A percentile compares a stretch with the other conserved stretches of the same genome.
Evolutionary conservation across 2,329 filamentous ascomycete species (phyloP).

Genomic region (Dactylellina drechsleri): DNA sequence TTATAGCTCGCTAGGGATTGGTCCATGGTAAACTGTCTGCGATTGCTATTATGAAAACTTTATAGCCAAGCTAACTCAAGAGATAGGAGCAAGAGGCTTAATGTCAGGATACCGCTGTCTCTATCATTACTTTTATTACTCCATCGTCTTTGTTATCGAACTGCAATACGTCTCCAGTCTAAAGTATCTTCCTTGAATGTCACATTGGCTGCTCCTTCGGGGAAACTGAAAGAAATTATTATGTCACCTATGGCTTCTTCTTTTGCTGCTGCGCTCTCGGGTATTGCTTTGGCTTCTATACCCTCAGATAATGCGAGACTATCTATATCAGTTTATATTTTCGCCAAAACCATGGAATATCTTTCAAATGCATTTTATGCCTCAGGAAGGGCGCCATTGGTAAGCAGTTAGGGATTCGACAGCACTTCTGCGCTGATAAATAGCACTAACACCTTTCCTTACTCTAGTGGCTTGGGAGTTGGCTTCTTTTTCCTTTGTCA

Average conservation of each 20-base stretch:
- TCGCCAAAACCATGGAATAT: conserved; percentile 45
- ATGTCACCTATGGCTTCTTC: conserved; percentile 33
- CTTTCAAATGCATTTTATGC: conserved; percentile 31
- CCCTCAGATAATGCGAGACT: conserved; percentile 30
- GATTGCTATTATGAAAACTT: background rate
- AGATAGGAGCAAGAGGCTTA: conserved; percentile 21
- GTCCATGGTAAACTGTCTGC: conserved; percentile 6
- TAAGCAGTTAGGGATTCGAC: conserved; percentile 6
- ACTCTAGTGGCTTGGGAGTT: conserved; percentile 45
- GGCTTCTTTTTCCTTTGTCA: conserved; percentile 40
- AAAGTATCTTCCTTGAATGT: conserved; percentile 7
- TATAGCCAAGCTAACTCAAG: background rate
- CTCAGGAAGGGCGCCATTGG: conserved; percentile 19
- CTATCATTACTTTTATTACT: conserved; percentile 31
- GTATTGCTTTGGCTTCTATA: conserved; percentile 19
- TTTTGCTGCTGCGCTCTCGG: conserved; percentile 24
- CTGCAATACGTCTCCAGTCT: conserved; percentile 16
- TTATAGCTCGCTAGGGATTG: background rate
- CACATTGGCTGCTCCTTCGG: background rate
- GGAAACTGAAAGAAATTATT: conserved; percentile 3
- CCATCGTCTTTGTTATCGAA: conserved; percentile 24
- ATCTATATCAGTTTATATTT: conserved; percentile 35
- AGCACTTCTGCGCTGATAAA: background rate
- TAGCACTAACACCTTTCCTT: background rate
- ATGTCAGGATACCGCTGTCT: conserved; percentile 27